Conservation (phyloP, 2,329 filamentous ascomycete species). For the Bertia moriformis region DNA sequence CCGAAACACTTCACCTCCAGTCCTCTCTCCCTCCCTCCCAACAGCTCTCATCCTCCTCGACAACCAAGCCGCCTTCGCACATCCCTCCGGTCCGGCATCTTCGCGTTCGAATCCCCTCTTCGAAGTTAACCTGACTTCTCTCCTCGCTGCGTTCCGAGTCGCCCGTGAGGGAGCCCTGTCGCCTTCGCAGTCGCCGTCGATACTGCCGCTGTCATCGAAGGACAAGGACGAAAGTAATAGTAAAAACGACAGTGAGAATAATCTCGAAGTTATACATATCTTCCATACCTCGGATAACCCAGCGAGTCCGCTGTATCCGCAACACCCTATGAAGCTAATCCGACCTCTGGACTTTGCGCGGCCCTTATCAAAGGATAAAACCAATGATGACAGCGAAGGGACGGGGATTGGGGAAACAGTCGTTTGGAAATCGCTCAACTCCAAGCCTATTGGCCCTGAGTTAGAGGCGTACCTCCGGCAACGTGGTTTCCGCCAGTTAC, state of each 20-base stretch:
- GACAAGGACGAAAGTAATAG: too few species aligned
- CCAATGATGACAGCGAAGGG: slow-evolving; percentile 10
- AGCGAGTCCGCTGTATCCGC: slow-evolving; percentile 18
- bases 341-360: slow-evolving; percentile 14
- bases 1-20: too few species aligned
- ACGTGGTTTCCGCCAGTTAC: slow-evolving; percentile 17
- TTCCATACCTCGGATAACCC: slow-evolving; percentile 23
- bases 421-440: slow-evolving; percentile 27
- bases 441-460: slow-evolving; percentile 26
- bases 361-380: slow-evolving; percentile 7
- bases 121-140: slow-evolving; percentile 21
- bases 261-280: slow-evolving; percentile 21
- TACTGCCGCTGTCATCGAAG: too few species aligned
- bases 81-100: slow-evolving; percentile 11
- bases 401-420: slow-evolving; percentile 22
- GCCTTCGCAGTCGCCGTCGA: too few species aligned
- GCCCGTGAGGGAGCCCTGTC: slow-evolving; percentile 10
- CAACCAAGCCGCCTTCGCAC: slow-evolving; percentile 25
- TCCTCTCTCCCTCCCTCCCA: neutral
- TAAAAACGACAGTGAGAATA: too few species aligned
- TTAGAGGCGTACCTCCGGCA: slow-evolving; percentile 19
- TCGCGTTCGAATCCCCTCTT: slow-evolving; percentile 25
- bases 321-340: slow-evolving; percentile 10
- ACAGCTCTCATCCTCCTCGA: slow-evolving; percentile 31
- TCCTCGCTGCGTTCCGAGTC: slow-evolving; percentile 16